Conservation (phyloP, 257 asterid species). For the Scutellaria baicalensis region DNA sequence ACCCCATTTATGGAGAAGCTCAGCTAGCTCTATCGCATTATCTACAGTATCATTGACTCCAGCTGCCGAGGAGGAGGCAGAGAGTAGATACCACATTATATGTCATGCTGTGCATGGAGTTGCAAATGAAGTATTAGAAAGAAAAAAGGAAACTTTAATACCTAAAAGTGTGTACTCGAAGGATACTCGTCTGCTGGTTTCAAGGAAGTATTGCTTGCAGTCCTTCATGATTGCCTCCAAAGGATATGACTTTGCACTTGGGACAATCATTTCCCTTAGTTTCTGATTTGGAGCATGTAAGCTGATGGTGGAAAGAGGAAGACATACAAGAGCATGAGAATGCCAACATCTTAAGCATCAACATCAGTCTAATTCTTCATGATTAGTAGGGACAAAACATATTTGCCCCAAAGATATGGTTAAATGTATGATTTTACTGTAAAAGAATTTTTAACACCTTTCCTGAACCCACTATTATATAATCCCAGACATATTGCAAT, state of each 20-base stretch:
- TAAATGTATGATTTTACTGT: too few species aligned
- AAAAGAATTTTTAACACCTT: too few species aligned
- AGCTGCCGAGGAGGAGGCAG: constrained; percentile 39
- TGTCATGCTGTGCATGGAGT: not conserved
- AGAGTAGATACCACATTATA: not conserved
- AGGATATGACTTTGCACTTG: constrained; percentile 90
- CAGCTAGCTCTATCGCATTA: constrained; percentile 74
- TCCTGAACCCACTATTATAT: too few species aligned
- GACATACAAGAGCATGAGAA: constrained; percentile 14
- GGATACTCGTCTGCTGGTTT: constrained; percentile 85
- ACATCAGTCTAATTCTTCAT: not conserved
- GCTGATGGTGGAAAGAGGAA: constrained; percentile 36
- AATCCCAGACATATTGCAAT: too few species aligned
- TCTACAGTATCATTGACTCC: constrained; percentile 75
- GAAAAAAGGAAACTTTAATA: constrained; percentile 10
- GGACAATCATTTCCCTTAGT: constrained; percentile 80
- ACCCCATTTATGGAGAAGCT: constrained; percentile 85
- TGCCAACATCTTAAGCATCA: not conserved
- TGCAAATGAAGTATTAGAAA: not conserved
- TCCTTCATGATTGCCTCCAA: constrained; percentile 91
- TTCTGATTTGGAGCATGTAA: constrained; percentile 92
- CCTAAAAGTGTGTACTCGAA: constrained; percentile 91
- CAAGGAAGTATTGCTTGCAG: constrained; percentile 78
- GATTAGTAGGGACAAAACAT: too few species aligned
- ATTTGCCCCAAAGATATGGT: too few species aligned